Evolutionary conservation across 2,329 filamentous ascomycete species (phyloP).

Genomic region (Penicillium carneum): DNA sequence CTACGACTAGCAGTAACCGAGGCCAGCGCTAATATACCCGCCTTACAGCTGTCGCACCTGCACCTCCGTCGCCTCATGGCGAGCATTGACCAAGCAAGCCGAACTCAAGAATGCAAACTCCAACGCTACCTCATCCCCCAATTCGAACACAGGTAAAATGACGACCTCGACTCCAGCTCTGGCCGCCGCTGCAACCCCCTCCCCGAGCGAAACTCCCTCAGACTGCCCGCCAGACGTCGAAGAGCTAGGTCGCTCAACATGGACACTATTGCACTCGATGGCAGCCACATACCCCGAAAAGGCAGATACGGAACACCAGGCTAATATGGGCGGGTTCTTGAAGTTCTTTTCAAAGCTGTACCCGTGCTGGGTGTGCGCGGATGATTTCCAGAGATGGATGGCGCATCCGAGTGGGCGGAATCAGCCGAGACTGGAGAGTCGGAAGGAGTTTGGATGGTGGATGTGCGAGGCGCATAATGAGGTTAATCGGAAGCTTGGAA

Average conservation of each 20-base stretch:
- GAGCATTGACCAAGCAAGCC: constrained; percentile 53
- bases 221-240: constrained; percentile 94
- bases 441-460: constrained; percentile 58
- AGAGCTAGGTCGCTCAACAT: constrained; percentile 81
- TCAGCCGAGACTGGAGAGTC: constrained; percentile 65
- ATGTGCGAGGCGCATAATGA: constrained; percentile 62
- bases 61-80: constrained; percentile 58
- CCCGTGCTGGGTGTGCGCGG: constrained; percentile 93
- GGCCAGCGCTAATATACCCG: not conserved
- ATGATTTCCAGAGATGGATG: constrained; percentile 88
- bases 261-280: constrained; percentile 92
- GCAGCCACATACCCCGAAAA: constrained; percentile 81
- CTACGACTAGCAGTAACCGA: not conserved
- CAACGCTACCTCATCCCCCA: constrained; percentile 10
- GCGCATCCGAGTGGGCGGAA: constrained; percentile 63
- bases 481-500: constrained; percentile 77
- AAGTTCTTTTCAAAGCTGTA: constrained; percentile 83
- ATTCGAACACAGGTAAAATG: constrained; percentile 33
- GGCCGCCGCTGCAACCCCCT: constrained; percentile 45
- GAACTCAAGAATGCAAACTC: constrained; percentile 33
- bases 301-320: constrained; percentile 73
- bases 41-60: constrained; percentile 56
- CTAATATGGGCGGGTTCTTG: constrained; percentile 79
- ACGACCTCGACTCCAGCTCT: constrained; percentile 46
- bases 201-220: constrained; percentile 48